Percentiles rank a stretch among this genome's conserved stretches.
These are phyloP conservation scores for Alternaria hordeiaustralica DNA, from an alignment of 2,329 filamentous ascomycete species.

Conservation along the genomic window DNA sequence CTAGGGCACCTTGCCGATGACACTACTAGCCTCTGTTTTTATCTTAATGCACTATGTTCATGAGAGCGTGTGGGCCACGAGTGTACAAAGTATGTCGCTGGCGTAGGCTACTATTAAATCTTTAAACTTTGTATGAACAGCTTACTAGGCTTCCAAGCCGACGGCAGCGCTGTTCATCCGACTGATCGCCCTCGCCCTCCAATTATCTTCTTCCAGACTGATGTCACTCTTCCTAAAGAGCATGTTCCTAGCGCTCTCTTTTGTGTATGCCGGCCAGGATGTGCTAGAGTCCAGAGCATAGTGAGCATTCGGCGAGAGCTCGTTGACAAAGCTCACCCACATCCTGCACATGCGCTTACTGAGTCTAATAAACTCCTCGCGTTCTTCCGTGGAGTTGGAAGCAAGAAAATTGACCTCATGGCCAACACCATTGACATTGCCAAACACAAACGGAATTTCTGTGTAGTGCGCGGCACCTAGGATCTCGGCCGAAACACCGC, in stretches of 20 bases:
- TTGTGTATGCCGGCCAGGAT: background rate
- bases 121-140: too few relatives aligned
- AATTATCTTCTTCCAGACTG: background rate
- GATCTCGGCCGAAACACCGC: background rate
- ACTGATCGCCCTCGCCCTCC: background rate
- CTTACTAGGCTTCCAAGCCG: background rate
- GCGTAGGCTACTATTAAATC: background rate
- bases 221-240: background rate
- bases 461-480: background rate
- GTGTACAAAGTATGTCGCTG: too few relatives aligned
- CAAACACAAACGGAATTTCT: background rate
- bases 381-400: background rate
- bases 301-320: conserved; percentile 1
- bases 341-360: conserved; percentile 2
- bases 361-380: background rate
- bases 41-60: too few relatives aligned
- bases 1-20: too few relatives aligned
- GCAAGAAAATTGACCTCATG: background rate
- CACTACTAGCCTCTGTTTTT: too few relatives aligned
- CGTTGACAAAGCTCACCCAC: conserved; percentile 6
- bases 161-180: background rate
- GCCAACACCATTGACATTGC: background rate
- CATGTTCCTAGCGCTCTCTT: background rate
- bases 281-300: background rate
- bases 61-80: too few relatives aligned